Percentiles rank a stretch among this genome's conserved stretches.
These are phyloP conservation scores for Colletotrichum godetiae DNA, from an alignment of 2,329 filamentous ascomycete genomes.

Conservation along the genomic window DNA sequence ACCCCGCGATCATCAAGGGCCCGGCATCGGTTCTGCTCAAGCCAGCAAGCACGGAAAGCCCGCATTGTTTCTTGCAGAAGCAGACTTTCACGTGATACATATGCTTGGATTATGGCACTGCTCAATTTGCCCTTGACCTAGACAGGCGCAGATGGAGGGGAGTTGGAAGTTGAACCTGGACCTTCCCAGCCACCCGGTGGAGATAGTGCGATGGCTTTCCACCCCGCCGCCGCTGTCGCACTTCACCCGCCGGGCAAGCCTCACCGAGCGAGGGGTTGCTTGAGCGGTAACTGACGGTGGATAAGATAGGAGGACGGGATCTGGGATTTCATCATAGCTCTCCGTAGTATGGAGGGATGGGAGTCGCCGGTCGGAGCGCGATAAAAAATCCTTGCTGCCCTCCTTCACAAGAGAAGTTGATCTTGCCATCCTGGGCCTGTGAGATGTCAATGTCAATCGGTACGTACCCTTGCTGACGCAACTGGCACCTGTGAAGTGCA, in stretches of 20 bases:
- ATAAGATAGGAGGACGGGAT: not conserved
- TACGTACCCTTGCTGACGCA: constrained; percentile 14
- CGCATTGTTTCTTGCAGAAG: not conserved
- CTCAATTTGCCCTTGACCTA: not conserved
- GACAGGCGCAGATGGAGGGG: not conserved
- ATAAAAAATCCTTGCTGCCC: constrained; percentile 9
- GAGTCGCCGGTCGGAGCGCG: constrained; percentile 16
- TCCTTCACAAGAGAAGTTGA: too few relatives aligned
- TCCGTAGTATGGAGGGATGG: not conserved
- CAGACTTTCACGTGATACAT: not conserved
- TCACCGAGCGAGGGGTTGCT: not conserved
- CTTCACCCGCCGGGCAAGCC: not conserved
- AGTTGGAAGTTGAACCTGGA: not conserved
- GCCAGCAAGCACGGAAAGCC: not conserved
- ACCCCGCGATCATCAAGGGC: not conserved
- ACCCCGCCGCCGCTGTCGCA: not conserved
- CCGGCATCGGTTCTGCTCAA: not conserved
- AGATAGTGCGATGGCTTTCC: not conserved
- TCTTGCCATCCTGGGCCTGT: too few relatives aligned
- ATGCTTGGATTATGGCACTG: not conserved
- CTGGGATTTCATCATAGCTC: not conserved
- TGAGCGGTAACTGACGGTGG: not conserved
- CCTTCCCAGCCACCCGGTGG: constrained; percentile 24
- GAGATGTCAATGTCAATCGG: not conserved
- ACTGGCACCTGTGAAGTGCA: constrained; percentile 11